A percentile compares a stretch with the other conserved stretches of the same genome.
Conservation (phyloP, 176 grass and related monocot species). For the Bothriochloa decipiens region DNA sequence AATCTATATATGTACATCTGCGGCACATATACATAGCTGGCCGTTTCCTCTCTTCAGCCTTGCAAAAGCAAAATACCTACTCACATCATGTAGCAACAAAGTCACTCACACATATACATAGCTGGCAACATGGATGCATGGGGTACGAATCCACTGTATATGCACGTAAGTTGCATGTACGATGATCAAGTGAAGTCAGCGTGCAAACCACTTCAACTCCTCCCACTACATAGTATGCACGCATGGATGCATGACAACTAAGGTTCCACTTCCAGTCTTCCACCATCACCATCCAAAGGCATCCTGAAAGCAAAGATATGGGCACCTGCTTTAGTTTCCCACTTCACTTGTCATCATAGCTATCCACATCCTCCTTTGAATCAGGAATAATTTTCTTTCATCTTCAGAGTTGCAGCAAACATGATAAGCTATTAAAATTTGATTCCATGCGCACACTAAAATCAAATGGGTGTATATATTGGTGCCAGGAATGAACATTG, state of each 20-base stretch:
- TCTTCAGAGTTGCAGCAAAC: neutral
- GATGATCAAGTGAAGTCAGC: neutral
- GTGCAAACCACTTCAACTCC: neutral
- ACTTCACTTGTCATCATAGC: conserved; percentile 8
- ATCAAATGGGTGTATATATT: neutral
- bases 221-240: neutral
- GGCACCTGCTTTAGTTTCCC: conserved; percentile 8
- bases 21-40: no score
- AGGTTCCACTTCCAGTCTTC: no score
- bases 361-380: neutral
- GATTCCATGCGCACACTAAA: neutral
- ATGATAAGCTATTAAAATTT: neutral
- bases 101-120: neutral
- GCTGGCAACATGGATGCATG: neutral
- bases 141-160: neutral
- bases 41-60: neutral
- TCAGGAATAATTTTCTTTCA: neutral
- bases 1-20: neutral
- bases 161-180: neutral
- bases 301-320: conserved; percentile 35
- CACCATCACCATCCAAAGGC: neutral
- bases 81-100: neutral
- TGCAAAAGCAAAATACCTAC: neutral
- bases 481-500: neutral
- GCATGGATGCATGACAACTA: neutral